Percentiles rank a stretch among this genome's conserved stretches.
Evolutionary conservation across 192 early-diverging fungal species (phyloP).

Genomic region (Ambispora gerdemannii): DNA sequence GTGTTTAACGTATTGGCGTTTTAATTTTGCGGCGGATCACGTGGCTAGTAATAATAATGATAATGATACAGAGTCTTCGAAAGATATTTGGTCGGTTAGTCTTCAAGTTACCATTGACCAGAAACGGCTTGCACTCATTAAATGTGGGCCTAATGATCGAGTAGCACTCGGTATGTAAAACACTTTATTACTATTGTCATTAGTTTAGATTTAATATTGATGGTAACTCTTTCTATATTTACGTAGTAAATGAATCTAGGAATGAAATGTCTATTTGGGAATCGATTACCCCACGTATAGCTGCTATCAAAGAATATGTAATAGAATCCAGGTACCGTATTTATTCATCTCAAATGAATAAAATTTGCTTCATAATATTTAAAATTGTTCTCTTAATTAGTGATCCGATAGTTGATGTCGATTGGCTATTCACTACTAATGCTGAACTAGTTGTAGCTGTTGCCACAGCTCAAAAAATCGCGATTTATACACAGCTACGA

Average conservation of each 20-base stretch:
- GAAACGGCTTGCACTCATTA: slow-evolving; percentile 30
- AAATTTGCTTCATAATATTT: background rate
- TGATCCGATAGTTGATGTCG: slow-evolving; percentile 53
- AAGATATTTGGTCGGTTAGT: slow-evolving; percentile 29
- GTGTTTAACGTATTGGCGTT: slow-evolving; percentile 42
- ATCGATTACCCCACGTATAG: slow-evolving; percentile 43
- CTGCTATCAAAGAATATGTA: slow-evolving; percentile 44
- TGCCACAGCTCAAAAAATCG: slow-evolving; percentile 48
- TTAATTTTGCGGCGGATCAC: slow-evolving; percentile 15
- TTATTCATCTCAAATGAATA: background rate
- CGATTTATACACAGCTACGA: slow-evolving; percentile 62
- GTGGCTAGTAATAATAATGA: slow-evolving; percentile 29
- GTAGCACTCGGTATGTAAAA: slow-evolving; percentile 37
- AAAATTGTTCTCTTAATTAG: slow-evolving; percentile 30
- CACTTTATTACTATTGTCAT: background rate
- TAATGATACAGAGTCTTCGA: background rate
- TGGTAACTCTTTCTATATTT: background rate
- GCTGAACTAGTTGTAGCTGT: slow-evolving; percentile 71
- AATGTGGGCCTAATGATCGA: slow-evolving; percentile 45
- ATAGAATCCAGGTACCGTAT: slow-evolving; percentile 36
- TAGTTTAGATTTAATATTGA: background rate
- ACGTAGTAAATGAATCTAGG: background rate
- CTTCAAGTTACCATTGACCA: slow-evolving; percentile 29
- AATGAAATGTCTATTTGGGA: slow-evolving; percentile 43
- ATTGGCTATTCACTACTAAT: slow-evolving; percentile 74